Base-by-base conservation (phyloP, 139 green algal species). In the Coccomyxa sp. region DNA sequence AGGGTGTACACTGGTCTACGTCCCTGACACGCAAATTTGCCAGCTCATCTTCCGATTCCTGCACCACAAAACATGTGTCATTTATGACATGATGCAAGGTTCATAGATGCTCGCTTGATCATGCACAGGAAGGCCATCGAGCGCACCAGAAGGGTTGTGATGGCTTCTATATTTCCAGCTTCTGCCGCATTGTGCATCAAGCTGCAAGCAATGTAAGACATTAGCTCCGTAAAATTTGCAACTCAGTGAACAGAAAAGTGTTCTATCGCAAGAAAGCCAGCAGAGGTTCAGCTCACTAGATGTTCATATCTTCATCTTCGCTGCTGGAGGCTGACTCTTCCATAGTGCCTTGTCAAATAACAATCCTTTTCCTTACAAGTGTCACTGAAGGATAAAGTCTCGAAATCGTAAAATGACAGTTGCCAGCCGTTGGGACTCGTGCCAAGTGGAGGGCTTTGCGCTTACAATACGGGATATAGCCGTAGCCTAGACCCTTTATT, bases 171-270 rank as follows among this genome's bases (percentile, higher is more conserved):
- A 77, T 96, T 86, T 57, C 93, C 93, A 25, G 81, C 58, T 81
- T 94, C 91, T 0, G 87, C 91, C 3, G 91, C 91, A 79, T 96
- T 85, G 68, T 96, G 93, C 25, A 96, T 63, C 0, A 83, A 81
- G 79, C 93, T 96, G 89, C 67, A 84, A 38, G 25, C 1, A 32
- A 32, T 60, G 15, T 31, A 79, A 13, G 74, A 38, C 10, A 1
- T 79, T 79, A 45, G 74, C 7, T 45, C 38, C 38, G n/a, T 51
- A 3, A 51, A 11, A 51, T 7, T 51, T 51, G 38, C 38, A 51
- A 51, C 38, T 51, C 3, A 51, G 38, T 3, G 38, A 11, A 51
- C 38, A 51, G 38, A 51, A 51, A 51, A 7, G 38, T 51, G 38
- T 51, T 51, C 38, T 11, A 51, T 51, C 38, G 38, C 38, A 51